phyloP scores from a whole-genome alignment of 1,139 yeast genomes.

The Meyerozyma carpophila region DNA sequence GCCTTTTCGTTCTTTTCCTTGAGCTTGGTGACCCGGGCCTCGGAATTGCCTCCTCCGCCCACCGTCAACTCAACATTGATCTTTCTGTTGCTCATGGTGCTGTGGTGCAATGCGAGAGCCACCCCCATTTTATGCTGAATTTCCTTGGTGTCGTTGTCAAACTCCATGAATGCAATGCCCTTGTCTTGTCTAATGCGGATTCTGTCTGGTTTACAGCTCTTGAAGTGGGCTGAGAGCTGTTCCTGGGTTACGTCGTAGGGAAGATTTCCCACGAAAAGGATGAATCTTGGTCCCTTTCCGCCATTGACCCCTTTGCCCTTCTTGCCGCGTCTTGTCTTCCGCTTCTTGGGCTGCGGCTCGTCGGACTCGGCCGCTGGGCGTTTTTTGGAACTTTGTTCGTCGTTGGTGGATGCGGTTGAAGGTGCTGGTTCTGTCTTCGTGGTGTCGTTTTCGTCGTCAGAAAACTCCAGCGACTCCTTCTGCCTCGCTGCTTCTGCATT shows the following conservation, averaged over 20 bases:
- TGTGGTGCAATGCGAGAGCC: conserved; percentile 79
- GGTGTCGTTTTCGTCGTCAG: neutral
- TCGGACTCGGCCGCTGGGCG: conserved; percentile 8
- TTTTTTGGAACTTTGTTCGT: neutral
- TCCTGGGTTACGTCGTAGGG: conserved; percentile 66
- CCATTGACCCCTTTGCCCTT: conserved; percentile 52
- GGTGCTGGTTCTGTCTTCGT: neutral
- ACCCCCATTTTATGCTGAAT: conserved; percentile 77
- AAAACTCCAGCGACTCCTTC: neutral
- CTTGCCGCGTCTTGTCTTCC: conserved; percentile 76
- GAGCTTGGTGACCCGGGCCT: conserved; percentile 62
- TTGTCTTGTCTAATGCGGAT: conserved; percentile 76
- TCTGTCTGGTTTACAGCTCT: conserved; percentile 64
- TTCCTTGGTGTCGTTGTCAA: conserved; percentile 54
- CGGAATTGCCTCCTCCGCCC: conserved; percentile 96
- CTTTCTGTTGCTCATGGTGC: conserved; percentile 59
- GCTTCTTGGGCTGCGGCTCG: conserved; percentile 50
- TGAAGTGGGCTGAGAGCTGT: conserved; percentile 70
- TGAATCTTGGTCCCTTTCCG: conserved; percentile 62
- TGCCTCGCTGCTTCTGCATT: conserved; percentile 1
- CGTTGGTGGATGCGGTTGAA: neutral
- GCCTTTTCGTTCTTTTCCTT: conserved; percentile 73
- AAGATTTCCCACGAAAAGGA: conserved; percentile 87
- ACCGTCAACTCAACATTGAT: conserved; percentile 95
- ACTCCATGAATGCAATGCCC: conserved; percentile 92